These are phyloP conservation scores for Vaccinium vitisidaea DNA, from an alignment of 148 eudicot species.

Conservation along the genomic window DNA sequence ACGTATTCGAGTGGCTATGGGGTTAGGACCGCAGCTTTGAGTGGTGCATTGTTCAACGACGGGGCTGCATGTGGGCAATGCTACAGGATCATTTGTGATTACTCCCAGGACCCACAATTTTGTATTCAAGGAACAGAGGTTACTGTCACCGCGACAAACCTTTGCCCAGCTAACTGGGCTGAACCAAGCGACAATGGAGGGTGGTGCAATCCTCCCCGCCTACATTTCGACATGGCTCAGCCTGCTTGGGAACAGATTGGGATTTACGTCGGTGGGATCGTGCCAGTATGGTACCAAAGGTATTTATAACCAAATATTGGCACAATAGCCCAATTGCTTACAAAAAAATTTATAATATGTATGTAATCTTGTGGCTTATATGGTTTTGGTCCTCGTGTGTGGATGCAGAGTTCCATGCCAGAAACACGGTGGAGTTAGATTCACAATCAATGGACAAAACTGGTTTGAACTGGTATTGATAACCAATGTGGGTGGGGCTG, in stretches of 20 bases:
- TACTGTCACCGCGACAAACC: slow-evolving; percentile 82
- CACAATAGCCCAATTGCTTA: too few species aligned
- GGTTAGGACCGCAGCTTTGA: slow-evolving; percentile 72
- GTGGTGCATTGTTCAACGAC: slow-evolving; percentile 76
- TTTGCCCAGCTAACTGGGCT: slow-evolving; percentile 84
- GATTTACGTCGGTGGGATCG: slow-evolving; percentile 74
- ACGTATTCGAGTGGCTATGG: slow-evolving; percentile 69
- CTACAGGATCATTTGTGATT: slow-evolving; percentile 75
- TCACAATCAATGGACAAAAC: slow-evolving; percentile 71
- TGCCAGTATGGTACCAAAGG: slow-evolving; percentile 87
- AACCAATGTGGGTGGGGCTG: slow-evolving; percentile 74
- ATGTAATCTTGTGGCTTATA: not conserved
- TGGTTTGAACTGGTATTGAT: slow-evolving; percentile 76
- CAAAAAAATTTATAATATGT: too few species aligned
- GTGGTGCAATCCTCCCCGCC: slow-evolving; percentile 93
- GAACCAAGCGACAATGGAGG: slow-evolving; percentile 67
- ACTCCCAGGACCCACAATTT: slow-evolving; percentile 44
- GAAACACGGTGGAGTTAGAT: slow-evolving; percentile 87
- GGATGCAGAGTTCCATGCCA: slow-evolving; percentile 66
- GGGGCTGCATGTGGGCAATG: slow-evolving; percentile 90
- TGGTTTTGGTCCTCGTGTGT: not conserved
- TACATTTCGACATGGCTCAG: slow-evolving; percentile 94
- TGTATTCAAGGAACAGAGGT: slow-evolving; percentile 58
- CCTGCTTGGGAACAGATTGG: slow-evolving; percentile 97
- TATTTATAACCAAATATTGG: slow-evolving; percentile 3